These are phyloP conservation scores for Colletotrichum somersetense DNA, from an alignment of 2,329 filamentous ascomycete genomes.

Conservation along the genomic window DNA sequence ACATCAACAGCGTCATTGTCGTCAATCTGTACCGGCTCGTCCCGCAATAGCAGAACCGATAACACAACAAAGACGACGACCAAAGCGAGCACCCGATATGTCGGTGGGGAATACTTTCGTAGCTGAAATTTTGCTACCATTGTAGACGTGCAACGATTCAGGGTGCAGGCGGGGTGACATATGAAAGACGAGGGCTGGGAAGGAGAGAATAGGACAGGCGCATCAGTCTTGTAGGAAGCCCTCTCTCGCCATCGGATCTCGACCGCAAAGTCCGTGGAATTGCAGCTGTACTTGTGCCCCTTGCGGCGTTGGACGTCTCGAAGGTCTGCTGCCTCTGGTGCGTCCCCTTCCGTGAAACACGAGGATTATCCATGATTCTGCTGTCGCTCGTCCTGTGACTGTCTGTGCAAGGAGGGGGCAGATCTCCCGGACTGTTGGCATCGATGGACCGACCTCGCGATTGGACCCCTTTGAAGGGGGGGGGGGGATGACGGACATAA, in stretches of 20 bases:
- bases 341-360: slow-evolving; percentile 31
- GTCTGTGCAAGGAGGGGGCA: slow-evolving; percentile 32
- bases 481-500: slow-evolving; percentile 17
- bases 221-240: slow-evolving; percentile 32
- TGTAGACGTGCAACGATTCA: slow-evolving; percentile 13
- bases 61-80: slow-evolving; percentile 32
- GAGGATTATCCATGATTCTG: slow-evolving; percentile 37
- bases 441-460: slow-evolving; percentile 18
- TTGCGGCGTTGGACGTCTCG: slow-evolving; percentile 40
- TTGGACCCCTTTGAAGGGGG: slow-evolving; percentile 17
- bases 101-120: slow-evolving; percentile 35
- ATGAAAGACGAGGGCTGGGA: neutral
- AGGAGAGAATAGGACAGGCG: slow-evolving; percentile 4
- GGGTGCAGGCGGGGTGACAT: slow-evolving; percentile 12
- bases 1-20: neutral
- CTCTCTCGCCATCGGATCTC: slow-evolving; percentile 27
- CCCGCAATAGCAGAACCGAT: slow-evolving; percentile 19
- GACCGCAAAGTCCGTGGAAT: slow-evolving; percentile 21
- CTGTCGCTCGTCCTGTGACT: slow-evolving; percentile 22
- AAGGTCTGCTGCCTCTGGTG: slow-evolving; percentile 27
- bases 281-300: slow-evolving; percentile 13
- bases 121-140: slow-evolving; percentile 39
- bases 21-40: slow-evolving; percentile 17
- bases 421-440: slow-evolving; percentile 31
- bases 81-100: slow-evolving; percentile 36